Evolutionary conservation across 2,329 filamentous ascomycete species (phyloP).

Genomic region (Penicillium sp.): DNA sequence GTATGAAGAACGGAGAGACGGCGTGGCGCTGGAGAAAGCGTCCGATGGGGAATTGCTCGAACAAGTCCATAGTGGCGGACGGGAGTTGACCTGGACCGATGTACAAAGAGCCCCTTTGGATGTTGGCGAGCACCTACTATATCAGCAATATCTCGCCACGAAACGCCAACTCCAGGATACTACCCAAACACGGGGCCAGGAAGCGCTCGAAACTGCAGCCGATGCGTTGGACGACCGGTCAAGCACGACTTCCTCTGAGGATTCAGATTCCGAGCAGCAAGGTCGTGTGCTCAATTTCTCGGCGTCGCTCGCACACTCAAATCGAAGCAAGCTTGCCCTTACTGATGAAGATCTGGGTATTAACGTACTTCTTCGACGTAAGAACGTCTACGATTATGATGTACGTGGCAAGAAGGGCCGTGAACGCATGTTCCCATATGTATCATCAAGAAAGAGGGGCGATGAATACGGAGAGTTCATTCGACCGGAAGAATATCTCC

Average conservation of each 20-base stretch:
- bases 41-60: conserved; percentile 57
- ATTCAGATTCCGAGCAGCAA: conserved; percentile 83
- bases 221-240: conserved; percentile 70
- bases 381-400: conserved; percentile 89
- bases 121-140: conserved; percentile 69
- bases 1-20: conserved; percentile 66
- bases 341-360: conserved; percentile 88
- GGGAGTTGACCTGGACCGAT: conserved; percentile 57
- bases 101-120: conserved; percentile 62
- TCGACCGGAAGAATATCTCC: conserved; percentile 84
- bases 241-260: conserved; percentile 81
- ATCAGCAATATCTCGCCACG: conserved; percentile 88
- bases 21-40: conserved; percentile 55
- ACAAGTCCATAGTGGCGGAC: conserved; percentile 61
- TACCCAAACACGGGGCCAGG: conserved; percentile 63
- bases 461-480: conserved; percentile 96
- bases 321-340: conserved; percentile 76
- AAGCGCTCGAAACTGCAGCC: conserved; percentile 66
- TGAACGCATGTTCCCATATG: conserved; percentile 86
- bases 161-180: conserved; percentile 83
- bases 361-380: conserved; percentile 81
- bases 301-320: conserved; percentile 74
- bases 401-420: conserved; percentile 85
- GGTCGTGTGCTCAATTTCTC: conserved; percentile 87
- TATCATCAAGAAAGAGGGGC: conserved; percentile 68